These are phyloP conservation scores for Catharanthus roseus DNA, from an alignment of 257 asterid species.

Conservation along the genomic window DNA sequence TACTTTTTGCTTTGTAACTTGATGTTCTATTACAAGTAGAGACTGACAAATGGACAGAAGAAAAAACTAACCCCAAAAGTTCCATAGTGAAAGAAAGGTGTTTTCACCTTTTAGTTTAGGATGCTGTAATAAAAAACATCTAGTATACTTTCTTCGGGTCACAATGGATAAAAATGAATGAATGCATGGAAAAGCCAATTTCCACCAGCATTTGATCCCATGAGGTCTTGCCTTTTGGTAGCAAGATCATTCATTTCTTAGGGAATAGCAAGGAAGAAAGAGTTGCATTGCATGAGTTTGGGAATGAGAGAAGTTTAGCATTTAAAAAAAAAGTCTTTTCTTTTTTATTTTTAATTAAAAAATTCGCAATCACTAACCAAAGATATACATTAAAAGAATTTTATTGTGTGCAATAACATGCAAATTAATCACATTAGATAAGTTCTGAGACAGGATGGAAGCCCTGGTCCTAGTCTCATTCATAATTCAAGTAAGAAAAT, in stretches of 20 bases:
- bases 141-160: constrained; percentile 10
- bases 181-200: constrained; percentile 11
- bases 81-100: constrained; percentile 4
- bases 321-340: not conserved
- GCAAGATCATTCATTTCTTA: constrained; percentile 20
- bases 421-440: too few relatives aligned
- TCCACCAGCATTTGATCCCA: constrained; percentile 46
- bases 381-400: too few relatives aligned
- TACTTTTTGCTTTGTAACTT: not conserved
- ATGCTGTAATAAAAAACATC: constrained; percentile 3
- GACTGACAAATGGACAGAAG: constrained; percentile 4
- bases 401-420: too few relatives aligned
- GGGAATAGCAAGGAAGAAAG: constrained; percentile 10
- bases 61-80: constrained; percentile 9
- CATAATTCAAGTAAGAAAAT: too few relatives aligned
- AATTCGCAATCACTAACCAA: too few relatives aligned
- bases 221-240: constrained; percentile 59
- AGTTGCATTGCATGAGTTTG: constrained; percentile 19
- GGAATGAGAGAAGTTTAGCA: not conserved
- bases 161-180: constrained; percentile 10
- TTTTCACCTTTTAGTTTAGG: not conserved
- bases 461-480: too few relatives aligned
- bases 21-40: too few relatives aligned
- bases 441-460: too few relatives aligned
- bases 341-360: too few relatives aligned